phyloP scores from a whole-genome alignment of 1,284 basidiomycete species.

The Melampsora medusae region DNA sequence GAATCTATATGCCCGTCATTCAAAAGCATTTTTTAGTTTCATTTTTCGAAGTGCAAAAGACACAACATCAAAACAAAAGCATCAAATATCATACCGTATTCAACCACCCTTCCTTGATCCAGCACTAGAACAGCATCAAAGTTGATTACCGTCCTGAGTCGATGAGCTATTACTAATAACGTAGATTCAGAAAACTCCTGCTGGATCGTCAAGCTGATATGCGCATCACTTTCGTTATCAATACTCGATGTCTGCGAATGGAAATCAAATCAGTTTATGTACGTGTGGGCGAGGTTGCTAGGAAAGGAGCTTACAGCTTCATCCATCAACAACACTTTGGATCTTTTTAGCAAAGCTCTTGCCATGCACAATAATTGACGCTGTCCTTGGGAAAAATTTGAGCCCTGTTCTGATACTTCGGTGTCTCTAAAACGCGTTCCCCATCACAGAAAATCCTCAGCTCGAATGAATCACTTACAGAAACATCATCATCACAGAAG shows the following conservation, averaged over 20 bases:
- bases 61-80: background rate
- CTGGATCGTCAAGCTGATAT: constrained; percentile 63
- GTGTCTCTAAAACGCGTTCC: constrained; percentile 47
- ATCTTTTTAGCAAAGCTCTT: constrained; percentile 71
- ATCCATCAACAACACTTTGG: constrained; percentile 76
- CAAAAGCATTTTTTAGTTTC: background rate
- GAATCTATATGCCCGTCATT: background rate
- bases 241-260: constrained; percentile 58
- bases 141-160: constrained; percentile 66
- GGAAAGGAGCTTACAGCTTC: constrained; percentile 56
- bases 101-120: constrained; percentile 12
- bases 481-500: constrained; percentile 54
- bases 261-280: constrained; percentile 16
- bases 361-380: constrained; percentile 82
- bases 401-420: constrained; percentile 61
- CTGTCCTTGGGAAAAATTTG: constrained; percentile 87
- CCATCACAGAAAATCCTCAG: no score
- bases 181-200: constrained; percentile 68
- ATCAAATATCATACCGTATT: constrained; percentile 1
- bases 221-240: constrained; percentile 73
- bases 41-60: background rate
- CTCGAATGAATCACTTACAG: constrained; percentile 58
- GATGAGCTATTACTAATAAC: constrained; percentile 62
- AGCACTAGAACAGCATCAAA: constrained; percentile 60
- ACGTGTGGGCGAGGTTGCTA: constrained; percentile 34